Evolutionary conservation across 371 early-diverging fungal species (phyloP).

Genomic region (Blakeslea trispora): DNA sequence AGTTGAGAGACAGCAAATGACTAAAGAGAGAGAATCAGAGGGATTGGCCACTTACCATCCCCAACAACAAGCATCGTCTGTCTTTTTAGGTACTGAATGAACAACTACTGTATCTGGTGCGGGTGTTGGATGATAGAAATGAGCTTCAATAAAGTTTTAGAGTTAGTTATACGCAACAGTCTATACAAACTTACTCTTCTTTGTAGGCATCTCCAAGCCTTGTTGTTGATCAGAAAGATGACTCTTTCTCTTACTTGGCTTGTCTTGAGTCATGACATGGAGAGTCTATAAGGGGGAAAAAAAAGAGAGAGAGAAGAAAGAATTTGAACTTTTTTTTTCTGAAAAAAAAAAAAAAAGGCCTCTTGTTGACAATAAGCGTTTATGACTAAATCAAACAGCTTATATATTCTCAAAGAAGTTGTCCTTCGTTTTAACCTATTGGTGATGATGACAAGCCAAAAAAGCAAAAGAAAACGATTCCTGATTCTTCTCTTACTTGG

Average conservation of each 20-base stretch:
- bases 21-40: too few relatives aligned
- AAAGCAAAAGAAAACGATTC: too few relatives aligned
- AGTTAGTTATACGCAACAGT: too few relatives aligned
- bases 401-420: too few relatives aligned
- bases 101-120: constrained; percentile 25
- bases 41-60: constrained; percentile 28
- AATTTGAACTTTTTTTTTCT: too few relatives aligned
- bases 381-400: too few relatives aligned
- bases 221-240: background rate
- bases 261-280: background rate
- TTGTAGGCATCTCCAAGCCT: background rate
- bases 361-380: too few relatives aligned
- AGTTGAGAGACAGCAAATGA: too few relatives aligned
- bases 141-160: background rate
- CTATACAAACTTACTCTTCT: background rate
- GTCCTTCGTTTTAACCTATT: too few relatives aligned
- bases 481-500: too few relatives aligned
- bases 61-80: constrained; percentile 28
- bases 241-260: background rate
- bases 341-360: too few relatives aligned
- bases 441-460: too few relatives aligned
- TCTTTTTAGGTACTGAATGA: constrained; percentile 25
- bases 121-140: constrained; percentile 29
- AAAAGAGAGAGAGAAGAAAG: background rate
- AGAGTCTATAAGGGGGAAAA: background rate